Conservation (phyloP, 805 yeast species). For the Yarrowia sp. region DNA sequence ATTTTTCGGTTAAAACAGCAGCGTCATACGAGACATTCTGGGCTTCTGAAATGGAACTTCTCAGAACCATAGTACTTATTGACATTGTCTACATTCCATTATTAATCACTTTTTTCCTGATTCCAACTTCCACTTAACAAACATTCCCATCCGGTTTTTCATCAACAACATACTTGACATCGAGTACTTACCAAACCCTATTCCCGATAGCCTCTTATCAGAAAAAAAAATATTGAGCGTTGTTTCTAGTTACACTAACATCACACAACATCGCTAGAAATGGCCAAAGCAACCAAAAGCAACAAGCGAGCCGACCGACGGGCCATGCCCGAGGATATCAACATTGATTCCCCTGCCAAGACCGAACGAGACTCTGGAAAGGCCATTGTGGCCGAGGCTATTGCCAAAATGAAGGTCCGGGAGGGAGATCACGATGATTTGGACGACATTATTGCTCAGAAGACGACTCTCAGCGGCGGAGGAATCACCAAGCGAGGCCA, state of each 20-base stretch:
- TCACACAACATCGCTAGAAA: background rate
- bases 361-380: slow-evolving; percentile 22
- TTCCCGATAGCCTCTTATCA: slow-evolving; percentile 16
- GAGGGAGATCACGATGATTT: slow-evolving; percentile 21
- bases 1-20: too few relatives aligned
- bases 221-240: background rate
- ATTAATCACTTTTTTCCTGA: too few relatives aligned
- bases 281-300: background rate
- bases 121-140: background rate
- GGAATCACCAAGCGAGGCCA: slow-evolving; percentile 25
- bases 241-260: background rate
- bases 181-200: background rate
- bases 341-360: background rate
- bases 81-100: too few relatives aligned
- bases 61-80: too few relatives aligned
- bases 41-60: too few relatives aligned
- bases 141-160: background rate
- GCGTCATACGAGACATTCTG: too few relatives aligned
- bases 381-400: slow-evolving; percentile 14
- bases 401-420: slow-evolving; percentile 26
- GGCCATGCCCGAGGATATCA: slow-evolving; percentile 18
- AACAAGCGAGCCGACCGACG: slow-evolving; percentile 26
- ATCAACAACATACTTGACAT: background rate
- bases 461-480: slow-evolving; percentile 10
- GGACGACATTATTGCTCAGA: slow-evolving; percentile 9